Base-by-base conservation (phyloP, 192 early-diverging fungal genomes). In the Bifiguratus adelaidae region DNA sequence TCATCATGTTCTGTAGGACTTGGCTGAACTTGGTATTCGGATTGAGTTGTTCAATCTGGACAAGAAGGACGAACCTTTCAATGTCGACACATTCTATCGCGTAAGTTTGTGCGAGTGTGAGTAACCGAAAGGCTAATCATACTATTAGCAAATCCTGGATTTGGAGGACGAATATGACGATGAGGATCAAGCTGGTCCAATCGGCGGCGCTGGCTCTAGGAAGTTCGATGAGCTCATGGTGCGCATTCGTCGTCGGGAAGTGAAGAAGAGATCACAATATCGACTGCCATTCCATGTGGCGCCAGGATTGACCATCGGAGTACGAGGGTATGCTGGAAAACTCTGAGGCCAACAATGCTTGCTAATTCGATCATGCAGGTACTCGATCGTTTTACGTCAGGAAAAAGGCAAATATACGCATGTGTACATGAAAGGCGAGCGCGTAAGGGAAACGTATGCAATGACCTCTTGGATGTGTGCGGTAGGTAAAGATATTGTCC, bases 41-140 rank as follows among this genome's bases (percentile, higher is more conserved):
- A 68, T 85, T 30, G 69, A 81, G 15, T 47, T 87, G 18, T 84
- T 83, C 57, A 69, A 73, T 24, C 58, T 85, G 7, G 63, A 80
- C 44, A 61, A 52, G 20, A 46, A 53, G 11, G 56, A 54, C 13
- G 53, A 70, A 20, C 34, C 23, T 1, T 89, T 89, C 46, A 61
- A 82, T 40, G 59, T 62, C 24, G 56, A 67, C 0, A 32, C 52
- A 7, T 87, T 85, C 54, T 87, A 77, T 50, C 53, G 58, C 67
- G 83, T 83, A 61, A 24, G 30, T 44, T 27, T 30, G 11, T 26
- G 12, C 16, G 9, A 5, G 28, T 21, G 24, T 16, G 3, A 7
- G 18, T 5, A 15, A 6, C 37, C 32, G 22, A 40, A 36, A 16
- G 18, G 24, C 27, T 19, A 28, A 3, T 28, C 41, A 21, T 41